Base-by-base conservation (phyloP, 768 basidiomycete genomes). In the Kwoniella dejecticola region DNA sequence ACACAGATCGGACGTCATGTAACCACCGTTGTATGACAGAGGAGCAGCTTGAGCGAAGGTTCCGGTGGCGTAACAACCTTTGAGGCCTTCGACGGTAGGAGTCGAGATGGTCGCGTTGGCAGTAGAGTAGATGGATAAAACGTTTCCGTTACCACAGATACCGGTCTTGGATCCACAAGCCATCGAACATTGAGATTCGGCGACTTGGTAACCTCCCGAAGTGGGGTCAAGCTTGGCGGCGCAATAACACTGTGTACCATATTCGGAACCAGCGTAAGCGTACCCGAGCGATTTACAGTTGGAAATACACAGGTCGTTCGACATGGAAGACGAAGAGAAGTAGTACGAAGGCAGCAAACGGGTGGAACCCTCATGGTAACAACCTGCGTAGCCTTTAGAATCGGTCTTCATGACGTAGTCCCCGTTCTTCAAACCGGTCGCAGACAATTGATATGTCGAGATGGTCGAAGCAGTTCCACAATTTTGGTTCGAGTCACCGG, bases 1-100 rank as follows among this genome's bases (percentile, higher is more conserved):
- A 66, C 71, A 77, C 8, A 74, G 62, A 13, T 52, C 53, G 31
- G 72, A 50, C 2, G 72, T 71, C 67, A 72, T 69, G 30, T 21
- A 24, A 36, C 42, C 45, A 24, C 36, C 31, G 15, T 29, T 27
- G 62, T 68, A 71, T 10, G 55, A 47, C 49, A 63, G 57, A 1
- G 61, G 42, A 19, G 67, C 41, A n/a, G 50, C 27, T 8, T 61
- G 29, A 33, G 48, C 30, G 57, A 68, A 66, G 11, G 61, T 62
- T 3, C 64, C 64, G 13, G 49, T 19, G 1, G 48, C 30, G 62
- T 61, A 71, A 58, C 70, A 71, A 8, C 70, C 70, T 27, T 65
- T 63, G 47, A 57, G 30, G 12, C 70, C 70, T 27, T 71, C 70
- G 17, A 58, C 36, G 17, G 45, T n/a, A 26, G 47, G 27, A 13